A percentile compares a stretch with the other conserved stretches of the same genome.
Evolutionary conservation across 1,139 yeast genomes (phyloP).

Genomic region (Yamadazyma sp.): DNA sequence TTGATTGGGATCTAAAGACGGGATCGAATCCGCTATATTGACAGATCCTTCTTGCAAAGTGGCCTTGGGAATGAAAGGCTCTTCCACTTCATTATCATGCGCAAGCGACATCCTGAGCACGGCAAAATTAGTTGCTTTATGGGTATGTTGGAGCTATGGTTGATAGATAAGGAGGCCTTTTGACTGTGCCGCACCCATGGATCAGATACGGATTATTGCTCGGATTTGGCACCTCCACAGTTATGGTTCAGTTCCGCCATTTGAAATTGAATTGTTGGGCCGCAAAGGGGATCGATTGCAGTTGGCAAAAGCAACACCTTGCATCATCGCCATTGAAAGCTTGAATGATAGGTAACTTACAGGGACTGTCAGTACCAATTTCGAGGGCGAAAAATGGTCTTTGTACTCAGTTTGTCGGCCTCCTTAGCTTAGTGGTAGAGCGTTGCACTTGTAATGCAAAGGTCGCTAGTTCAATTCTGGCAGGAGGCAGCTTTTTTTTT

Average conservation of each 20-base stretch:
- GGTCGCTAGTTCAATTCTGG: slow-evolving; percentile 96
- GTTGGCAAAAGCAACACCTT: no score
- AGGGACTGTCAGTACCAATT: no score
- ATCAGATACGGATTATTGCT: no score
- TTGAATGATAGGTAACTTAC: no score
- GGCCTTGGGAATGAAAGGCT: slow-evolving; percentile 11
- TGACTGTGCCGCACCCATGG: no score
- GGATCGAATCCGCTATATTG: background rate
- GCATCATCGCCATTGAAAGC: no score
- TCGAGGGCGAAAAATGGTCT: background rate
- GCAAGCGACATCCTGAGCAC: background rate
- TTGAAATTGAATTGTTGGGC: no score
- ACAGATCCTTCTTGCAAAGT: background rate
- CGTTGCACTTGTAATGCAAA: slow-evolving; percentile 95
- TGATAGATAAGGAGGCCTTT: background rate
- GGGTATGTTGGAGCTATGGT: no score
- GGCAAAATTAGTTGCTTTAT: no score
- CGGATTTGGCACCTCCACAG: no score
- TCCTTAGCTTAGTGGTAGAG: slow-evolving; percentile 93
- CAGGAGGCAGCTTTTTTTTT: slow-evolving; percentile 61
- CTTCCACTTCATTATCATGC: slow-evolving; percentile 7
- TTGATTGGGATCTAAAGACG: background rate
- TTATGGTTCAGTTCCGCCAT: no score
- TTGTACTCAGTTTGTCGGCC: slow-evolving; percentile 36
- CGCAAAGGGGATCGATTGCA: no score